These are phyloP conservation scores for Irpex sp. DNA, from an alignment of 1,284 basidiomycete species.

Conservation along the genomic window DNA sequence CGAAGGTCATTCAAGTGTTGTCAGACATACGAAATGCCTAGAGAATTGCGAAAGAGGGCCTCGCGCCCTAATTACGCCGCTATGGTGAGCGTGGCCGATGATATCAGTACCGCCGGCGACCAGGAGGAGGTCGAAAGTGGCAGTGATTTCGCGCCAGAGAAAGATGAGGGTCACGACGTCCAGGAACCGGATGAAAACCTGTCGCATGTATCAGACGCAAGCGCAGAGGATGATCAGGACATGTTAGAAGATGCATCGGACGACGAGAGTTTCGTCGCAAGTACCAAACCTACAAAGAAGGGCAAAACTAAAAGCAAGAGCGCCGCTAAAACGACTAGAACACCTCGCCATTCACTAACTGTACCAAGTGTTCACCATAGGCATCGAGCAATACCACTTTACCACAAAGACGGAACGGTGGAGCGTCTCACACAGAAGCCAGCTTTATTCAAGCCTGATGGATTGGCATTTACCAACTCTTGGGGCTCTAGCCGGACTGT, in stretches of 20 bases:
- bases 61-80: conserved; percentile 32
- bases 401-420: conserved; percentile 43
- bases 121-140: conserved; percentile 25
- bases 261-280: not conserved
- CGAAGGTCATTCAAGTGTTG: not conserved
- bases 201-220: conserved; percentile 9
- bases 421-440: conserved; percentile 53
- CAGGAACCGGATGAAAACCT: conserved; percentile 14
- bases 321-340: conserved; percentile 37
- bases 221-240: conserved; percentile 10
- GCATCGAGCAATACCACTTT: conserved; percentile 61
- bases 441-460: conserved; percentile 37
- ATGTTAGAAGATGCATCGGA: conserved; percentile 4
- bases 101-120: conserved; percentile 11
- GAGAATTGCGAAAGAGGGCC: conserved; percentile 32
- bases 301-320: conserved; percentile 19
- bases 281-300: not conserved
- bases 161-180: conserved; percentile 21
- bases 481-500: conserved; percentile 28
- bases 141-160: conserved; percentile 42
- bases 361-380: conserved; percentile 62
- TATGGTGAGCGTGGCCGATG: conserved; percentile 12
- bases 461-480: conserved; percentile 31
- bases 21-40: conserved; percentile 26
- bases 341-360: conserved; percentile 22